Conservation (phyloP, 31 red algal genomes). For the Porphyra umbilicalis region DNA sequence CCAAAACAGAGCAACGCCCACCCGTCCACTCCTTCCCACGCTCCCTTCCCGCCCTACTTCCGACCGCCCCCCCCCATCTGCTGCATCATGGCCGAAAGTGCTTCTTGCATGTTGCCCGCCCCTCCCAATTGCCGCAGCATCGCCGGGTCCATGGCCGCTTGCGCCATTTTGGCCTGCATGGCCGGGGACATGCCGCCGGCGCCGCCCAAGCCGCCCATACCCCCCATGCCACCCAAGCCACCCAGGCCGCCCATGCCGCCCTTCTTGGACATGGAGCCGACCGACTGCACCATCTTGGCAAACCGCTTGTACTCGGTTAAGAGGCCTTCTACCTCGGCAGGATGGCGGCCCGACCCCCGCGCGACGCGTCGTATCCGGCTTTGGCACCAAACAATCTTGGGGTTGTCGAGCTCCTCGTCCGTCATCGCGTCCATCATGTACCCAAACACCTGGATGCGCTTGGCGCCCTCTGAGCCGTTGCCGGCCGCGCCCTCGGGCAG, state of each 20-base stretch:
- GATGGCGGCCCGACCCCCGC: slow-evolving; percentile 66
- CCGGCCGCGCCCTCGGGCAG: slow-evolving; percentile 50
- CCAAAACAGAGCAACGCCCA: slow-evolving; percentile 20
- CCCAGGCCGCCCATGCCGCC: slow-evolving; percentile 36
- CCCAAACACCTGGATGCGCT: slow-evolving; percentile 68
- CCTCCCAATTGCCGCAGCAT: slow-evolving; percentile 72
- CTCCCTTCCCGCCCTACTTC: too few species aligned
- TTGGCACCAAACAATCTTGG: slow-evolving; percentile 60
- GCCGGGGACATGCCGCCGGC: slow-evolving; percentile 48
- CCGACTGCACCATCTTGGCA: slow-evolving; percentile 71
- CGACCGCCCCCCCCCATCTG: too few species aligned
- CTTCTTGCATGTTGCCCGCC: slow-evolving; percentile 55
- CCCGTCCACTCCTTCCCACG: slow-evolving; percentile 54
- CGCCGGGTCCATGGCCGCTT: slow-evolving; percentile 66
- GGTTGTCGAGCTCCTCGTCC: slow-evolving; percentile 78
- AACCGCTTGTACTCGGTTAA: slow-evolving; percentile 77
- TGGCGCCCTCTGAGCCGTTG: slow-evolving; percentile 69
- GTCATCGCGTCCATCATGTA: slow-evolving; percentile 98
- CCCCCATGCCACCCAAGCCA: slow-evolving; percentile 26
- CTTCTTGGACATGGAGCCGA: slow-evolving; percentile 90
- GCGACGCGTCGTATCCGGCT: slow-evolving; percentile 77
- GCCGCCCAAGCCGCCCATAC: too few species aligned
- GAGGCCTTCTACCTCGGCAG: slow-evolving; percentile 74
- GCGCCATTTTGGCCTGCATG: slow-evolving; percentile 52
- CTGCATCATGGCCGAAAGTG: slow-evolving; percentile 58